Evolutionary conservation across 495 filamentous ascomycete species (phyloP).

Genomic region (Hypoxylon rickii): DNA sequence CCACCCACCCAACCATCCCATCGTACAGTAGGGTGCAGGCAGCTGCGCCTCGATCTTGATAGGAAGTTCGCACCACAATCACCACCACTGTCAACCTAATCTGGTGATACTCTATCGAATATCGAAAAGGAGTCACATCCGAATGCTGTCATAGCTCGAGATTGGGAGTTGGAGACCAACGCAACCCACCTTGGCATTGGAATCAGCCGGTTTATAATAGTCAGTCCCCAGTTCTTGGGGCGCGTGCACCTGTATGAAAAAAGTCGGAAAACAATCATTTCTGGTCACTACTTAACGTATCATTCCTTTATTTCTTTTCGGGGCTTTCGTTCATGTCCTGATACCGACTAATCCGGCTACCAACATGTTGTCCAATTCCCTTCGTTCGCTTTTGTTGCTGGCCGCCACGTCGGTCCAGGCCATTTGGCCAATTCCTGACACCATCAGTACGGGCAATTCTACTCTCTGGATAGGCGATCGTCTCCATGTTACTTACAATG

Average conservation of each 20-base stretch:
- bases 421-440: constrained; percentile 64
- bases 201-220: constrained; percentile 24
- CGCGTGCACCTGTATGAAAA: constrained; percentile 7
- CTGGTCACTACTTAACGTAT: too few species aligned
- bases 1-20: constrained; percentile 3
- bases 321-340: constrained; percentile 14
- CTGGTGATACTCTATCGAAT: too few species aligned
- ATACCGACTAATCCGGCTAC: constrained; percentile 11
- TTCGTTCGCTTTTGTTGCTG: constrained; percentile 41
- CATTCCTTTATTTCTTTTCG: constrained; percentile 2
- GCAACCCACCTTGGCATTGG: constrained; percentile 14
- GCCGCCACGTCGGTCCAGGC: constrained; percentile 49
- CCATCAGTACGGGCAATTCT: constrained; percentile 55
- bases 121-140: too few species aligned
- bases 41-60: constrained; percentile 24
- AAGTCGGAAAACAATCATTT: too few species aligned
- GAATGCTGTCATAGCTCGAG: constrained; percentile 9
- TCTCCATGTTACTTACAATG: constrained; percentile 61
- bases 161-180: constrained; percentile 11
- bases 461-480: constrained; percentile 60
- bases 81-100: too few species aligned
- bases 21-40: constrained; percentile 13
- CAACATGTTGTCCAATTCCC: constrained; percentile 38
- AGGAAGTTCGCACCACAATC: constrained; percentile 13
- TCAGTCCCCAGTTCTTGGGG: constrained; percentile 14